A percentile compares a stretch with the other conserved stretches of the same genome.
Conservation (phyloP, 108 stramenopile species). For the Stephanodiscus minutulus region DNA sequence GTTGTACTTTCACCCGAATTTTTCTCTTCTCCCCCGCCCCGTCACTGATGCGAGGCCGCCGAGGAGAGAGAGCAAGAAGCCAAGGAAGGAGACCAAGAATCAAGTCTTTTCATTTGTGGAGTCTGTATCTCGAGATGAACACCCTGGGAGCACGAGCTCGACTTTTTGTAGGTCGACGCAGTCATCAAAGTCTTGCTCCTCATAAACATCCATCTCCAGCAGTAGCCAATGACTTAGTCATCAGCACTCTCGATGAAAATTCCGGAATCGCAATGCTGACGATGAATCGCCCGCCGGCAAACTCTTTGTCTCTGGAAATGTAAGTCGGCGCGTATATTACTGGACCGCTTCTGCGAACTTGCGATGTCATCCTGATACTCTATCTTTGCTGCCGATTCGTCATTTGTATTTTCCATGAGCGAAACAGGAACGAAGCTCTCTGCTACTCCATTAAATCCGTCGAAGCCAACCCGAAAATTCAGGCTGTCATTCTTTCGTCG, state of each 20-base stretch:
- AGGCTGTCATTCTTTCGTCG: constrained; percentile 68
- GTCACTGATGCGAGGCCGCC: too few relatives aligned
- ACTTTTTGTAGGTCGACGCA: neutral
- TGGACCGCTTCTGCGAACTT: neutral
- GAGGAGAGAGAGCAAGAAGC: too few relatives aligned
- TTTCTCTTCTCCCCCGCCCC: too few relatives aligned
- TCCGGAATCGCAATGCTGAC: constrained; percentile 61
- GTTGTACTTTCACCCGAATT: too few relatives aligned
- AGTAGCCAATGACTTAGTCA: constrained; percentile 41
- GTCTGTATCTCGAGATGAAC: neutral
- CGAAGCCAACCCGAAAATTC: constrained; percentile 53
- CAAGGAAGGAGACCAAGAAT: too few relatives aligned
- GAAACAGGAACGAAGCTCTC: constrained; percentile 59
- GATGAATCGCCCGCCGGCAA: constrained; percentile 83
- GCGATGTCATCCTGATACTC: neutral
- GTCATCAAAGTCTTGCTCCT: neutral
- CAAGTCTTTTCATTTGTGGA: too few relatives aligned
- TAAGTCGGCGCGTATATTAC: constrained; percentile 29
- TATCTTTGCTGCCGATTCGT: neutral
- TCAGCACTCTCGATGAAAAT: constrained; percentile 50
- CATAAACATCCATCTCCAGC: neutral
- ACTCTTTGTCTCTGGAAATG: constrained; percentile 83
- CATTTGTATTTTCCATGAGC: neutral
- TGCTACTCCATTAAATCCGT: constrained; percentile 60
- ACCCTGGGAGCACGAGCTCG: neutral